Base-by-base conservation (phyloP, 768 basidiomycete genomes). In the Phallus indusiatus region DNA sequence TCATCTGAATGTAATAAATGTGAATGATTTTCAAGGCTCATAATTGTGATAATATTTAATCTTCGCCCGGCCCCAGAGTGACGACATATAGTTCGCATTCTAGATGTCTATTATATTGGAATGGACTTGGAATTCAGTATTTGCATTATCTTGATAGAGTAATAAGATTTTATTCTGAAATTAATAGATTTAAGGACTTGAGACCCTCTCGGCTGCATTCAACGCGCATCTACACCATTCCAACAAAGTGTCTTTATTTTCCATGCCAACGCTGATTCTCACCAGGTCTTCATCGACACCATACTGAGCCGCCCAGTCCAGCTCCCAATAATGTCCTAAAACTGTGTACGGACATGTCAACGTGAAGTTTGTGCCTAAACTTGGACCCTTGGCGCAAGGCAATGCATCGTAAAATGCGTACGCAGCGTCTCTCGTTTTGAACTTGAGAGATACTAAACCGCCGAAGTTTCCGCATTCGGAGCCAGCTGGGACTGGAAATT, bases 291-390 rank as follows among this genome's bases (percentile, higher is more conserved):
- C 74, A 66, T 95, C 90, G 12, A 99, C 90, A 18, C 90, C 94
- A 71, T 82, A 95, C 61, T 77, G 73, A 53, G 81, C 85, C 16
- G 94, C 95, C 95, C 95, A 99, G 37, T 88, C 90, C 62, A 95
- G 73, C 71, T 99, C 95, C 0, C 73, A 68, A 64, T 83, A 97
- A 70, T 98, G 95, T 37, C 90, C 95, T 22, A 99, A 76, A 60
- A 98, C 84, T 10, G 91, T 90, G 69, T 91, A 98, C 22, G 94
- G 95, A 64, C 85, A 94, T 34, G 93, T 92, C 33, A 98, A 78
- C 1, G 95, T 97, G 70, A 97, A 97, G 77, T 92, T 96, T 20
- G 95, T 97, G 1, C 95, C 95, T 9, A 91, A 78, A 67, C 85
- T 86, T 0, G 95, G 95, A 2, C 95, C 95, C 69, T 98, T 99